Evolutionary conservation across 495 filamentous ascomycete species (phyloP).

Genomic region (Glarea lozoyensis): DNA sequence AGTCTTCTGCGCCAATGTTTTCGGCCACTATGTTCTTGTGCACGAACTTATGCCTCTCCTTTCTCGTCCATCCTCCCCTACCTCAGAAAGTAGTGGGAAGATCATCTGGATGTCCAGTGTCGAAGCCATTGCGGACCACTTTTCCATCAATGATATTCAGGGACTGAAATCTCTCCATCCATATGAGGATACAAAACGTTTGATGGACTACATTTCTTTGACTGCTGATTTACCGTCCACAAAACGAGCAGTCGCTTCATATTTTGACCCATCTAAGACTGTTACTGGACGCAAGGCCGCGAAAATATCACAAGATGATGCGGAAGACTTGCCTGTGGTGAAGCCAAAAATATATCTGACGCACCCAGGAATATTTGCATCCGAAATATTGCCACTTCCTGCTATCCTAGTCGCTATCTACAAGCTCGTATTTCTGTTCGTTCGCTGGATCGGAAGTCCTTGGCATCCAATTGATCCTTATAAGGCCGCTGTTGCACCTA

Average conservation of each 20-base stretch:
- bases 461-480: slow-evolving; percentile 76
- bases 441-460: slow-evolving; percentile 72
- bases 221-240: slow-evolving; percentile 62
- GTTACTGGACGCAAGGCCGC: slow-evolving; percentile 11
- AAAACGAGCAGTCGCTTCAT: slow-evolving; percentile 39
- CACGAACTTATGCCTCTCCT: slow-evolving; percentile 73
- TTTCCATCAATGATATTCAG: slow-evolving; percentile 67
- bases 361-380: slow-evolving; percentile 83
- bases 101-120: slow-evolving; percentile 82
- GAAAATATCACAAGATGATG: slow-evolving; percentile 5
- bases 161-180: slow-evolving; percentile 48
- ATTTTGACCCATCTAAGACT: slow-evolving; percentile 22
- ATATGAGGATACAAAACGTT: slow-evolving; percentile 79
- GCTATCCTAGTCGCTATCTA: slow-evolving; percentile 55
- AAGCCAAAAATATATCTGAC: slow-evolving; percentile 47
- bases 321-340: slow-evolving; percentile 12
- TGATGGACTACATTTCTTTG: slow-evolving; percentile 75
- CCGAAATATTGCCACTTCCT: slow-evolving; percentile 65
- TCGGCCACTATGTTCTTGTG: slow-evolving; percentile 87
- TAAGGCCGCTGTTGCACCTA: slow-evolving; percentile 64
- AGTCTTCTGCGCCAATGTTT: slow-evolving; percentile 85
- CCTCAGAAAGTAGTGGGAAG: slow-evolving; percentile 34
- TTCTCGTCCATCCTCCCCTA: slow-evolving; percentile 24
- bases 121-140: slow-evolving; percentile 50
- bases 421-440: slow-evolving; percentile 57